A percentile compares a stretch with the other conserved stretches of the same genome.
Conservation (phyloP, 768 basidiomycete species). For the Holtermannia corniformis region DNA sequence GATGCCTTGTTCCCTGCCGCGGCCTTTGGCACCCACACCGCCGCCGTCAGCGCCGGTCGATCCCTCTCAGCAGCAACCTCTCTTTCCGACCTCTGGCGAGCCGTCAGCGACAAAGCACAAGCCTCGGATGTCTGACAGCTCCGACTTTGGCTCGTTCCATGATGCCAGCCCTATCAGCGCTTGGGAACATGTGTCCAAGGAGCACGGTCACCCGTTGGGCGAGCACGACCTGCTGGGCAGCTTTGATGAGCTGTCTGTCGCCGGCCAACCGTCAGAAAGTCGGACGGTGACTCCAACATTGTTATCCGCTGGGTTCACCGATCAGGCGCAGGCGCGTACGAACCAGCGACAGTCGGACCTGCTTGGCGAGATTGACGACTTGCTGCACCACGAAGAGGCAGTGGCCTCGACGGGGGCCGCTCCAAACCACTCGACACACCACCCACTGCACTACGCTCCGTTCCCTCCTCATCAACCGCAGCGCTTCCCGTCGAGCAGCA, state of each 20-base stretch:
- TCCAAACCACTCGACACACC: background rate
- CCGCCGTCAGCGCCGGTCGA: too few relatives aligned
- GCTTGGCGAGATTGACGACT: constrained; percentile 7
- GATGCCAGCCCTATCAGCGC: background rate
- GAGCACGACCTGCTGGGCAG: constrained; percentile 23
- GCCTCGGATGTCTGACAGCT: background rate
- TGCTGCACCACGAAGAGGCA: background rate
- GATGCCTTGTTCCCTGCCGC: too few relatives aligned
- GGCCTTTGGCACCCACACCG: too few relatives aligned
- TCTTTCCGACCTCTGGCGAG: background rate
- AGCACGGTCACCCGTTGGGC: constrained; percentile 3
- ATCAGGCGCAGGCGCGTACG: background rate
- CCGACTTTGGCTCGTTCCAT: background rate
- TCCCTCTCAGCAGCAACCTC: too few relatives aligned
- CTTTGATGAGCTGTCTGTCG: constrained; percentile 12
- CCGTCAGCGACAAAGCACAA: background rate
- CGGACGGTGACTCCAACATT: background rate
- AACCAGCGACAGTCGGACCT: constrained; percentile 3
- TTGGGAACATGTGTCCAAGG: background rate
- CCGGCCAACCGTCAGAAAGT: background rate
- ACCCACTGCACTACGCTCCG: background rate
- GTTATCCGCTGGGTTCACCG: background rate
- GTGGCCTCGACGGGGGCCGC: background rate
- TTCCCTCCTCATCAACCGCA: background rate
- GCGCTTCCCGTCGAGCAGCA: background rate